Base-by-base conservation (phyloP, 2,329 filamentous ascomycete genomes). In the Fusarium hainanense region DNA sequence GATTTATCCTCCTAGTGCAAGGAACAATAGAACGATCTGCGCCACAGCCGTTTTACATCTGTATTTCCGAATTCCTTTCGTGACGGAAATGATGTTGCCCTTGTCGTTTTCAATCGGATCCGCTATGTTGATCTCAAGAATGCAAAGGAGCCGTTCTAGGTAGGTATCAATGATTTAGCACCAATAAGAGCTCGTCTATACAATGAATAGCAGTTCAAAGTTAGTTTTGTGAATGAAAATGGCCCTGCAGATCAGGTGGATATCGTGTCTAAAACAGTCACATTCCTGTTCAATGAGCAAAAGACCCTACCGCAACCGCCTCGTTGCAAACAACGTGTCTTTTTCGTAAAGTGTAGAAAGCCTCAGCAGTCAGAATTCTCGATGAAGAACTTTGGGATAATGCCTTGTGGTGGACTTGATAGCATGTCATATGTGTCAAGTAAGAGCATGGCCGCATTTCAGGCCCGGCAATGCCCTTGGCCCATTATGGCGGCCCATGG, bases 11-110 rank as follows among this genome's bases (percentile, higher is more conserved):
- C 25, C 27, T 13, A 52, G 28, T 32, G 46, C 41, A 43, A 62
- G 16, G 61, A 66, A 60, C 42, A 60, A 60, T 49, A 30, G 41
- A 60, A 66, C 10, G 42, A 60, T 43, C 25, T 48, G 58, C 54
- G 63, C 54, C 63, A 60, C 54, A 54, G 34, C 54, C 54, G 63
- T 54, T 66, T 60, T n/a, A 25, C 30, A 28, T 44, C 11, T 23
- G 13, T 54, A 66, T 66, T 66, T 49, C 61, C 61, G 54, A 66
- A 66, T 60, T 60, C 52, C 42, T 58, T 13, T 16, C 12, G n/a
- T 11, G 14, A 49, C n/a, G 7, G 34, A n/a, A 49, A 54, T 16
- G 25, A 54, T 44, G 11, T 21, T 34, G 37, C 42, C 54, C 34
- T 49, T 47, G 34, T 37, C 63, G 40, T 60, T 49, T 43, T 25